Conservation (phyloP, 2,329 filamentous ascomycete species). For the Fusarium begoniae region DNA sequence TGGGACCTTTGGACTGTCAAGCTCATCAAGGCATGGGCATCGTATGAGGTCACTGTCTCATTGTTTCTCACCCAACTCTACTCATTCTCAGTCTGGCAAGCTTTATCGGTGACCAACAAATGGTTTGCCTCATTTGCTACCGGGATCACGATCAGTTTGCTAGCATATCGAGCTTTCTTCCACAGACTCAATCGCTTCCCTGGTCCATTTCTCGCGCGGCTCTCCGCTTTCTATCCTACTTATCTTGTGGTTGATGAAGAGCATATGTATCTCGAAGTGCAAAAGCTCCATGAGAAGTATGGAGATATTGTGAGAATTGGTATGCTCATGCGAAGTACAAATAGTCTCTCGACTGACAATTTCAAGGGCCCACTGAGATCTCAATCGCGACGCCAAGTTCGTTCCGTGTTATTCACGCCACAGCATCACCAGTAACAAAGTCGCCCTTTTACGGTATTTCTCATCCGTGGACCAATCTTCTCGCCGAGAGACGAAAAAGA, state of each 20-base stretch:
- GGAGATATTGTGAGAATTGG: conserved; percentile 31
- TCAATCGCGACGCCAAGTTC: conserved; percentile 26
- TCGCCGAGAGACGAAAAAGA: not conserved
- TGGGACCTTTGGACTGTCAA: conserved; percentile 12
- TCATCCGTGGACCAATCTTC: conserved; percentile 8
- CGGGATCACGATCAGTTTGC: conserved; percentile 1
- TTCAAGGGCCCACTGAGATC: conserved; percentile 3
- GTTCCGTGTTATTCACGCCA: conserved; percentile 13
- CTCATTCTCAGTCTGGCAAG: not conserved
- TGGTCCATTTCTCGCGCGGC: conserved; percentile 10
- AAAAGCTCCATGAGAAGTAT: conserved; percentile 19
- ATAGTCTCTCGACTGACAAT: accelerated
- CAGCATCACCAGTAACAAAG: conserved; percentile 4
- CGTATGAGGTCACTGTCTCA: not conserved
- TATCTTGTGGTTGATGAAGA: not conserved
- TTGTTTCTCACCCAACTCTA: not conserved
- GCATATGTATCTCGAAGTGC: conserved; percentile 15
- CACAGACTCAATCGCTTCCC: conserved; percentile 23
- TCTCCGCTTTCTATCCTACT: conserved; percentile 9
- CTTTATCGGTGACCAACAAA: not conserved
- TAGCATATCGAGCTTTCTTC: conserved; percentile 18
- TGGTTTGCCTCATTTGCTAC: not conserved
- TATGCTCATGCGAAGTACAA: accelerated
- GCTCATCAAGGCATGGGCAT: not conserved
- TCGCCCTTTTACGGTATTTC: conserved; percentile 23